Percentiles rank a stretch among this genome's conserved stretches.
Conservation (phyloP, 495 filamentous ascomycete species). For the Daldinia childiae region DNA sequence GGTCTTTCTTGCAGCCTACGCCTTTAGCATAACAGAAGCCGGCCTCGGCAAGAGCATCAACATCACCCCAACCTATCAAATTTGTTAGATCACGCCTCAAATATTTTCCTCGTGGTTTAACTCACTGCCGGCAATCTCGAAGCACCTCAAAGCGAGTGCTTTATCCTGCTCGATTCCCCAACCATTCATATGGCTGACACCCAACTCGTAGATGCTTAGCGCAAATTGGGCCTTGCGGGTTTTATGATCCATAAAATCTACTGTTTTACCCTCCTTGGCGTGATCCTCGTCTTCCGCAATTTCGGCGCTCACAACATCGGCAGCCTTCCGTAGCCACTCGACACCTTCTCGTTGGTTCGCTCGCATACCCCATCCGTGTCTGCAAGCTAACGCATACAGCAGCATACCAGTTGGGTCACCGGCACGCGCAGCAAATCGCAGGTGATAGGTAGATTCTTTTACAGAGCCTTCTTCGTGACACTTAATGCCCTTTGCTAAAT, state of each 20-base stretch:
- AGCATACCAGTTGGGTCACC: slow-evolving; percentile 93
- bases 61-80: slow-evolving; percentile 84
- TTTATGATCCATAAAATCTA: slow-evolving; percentile 74
- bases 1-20: slow-evolving; percentile 89
- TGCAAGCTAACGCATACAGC: slow-evolving; percentile 91
- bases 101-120: slow-evolving; percentile 19
- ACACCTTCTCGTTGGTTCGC: slow-evolving; percentile 89
- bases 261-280: slow-evolving; percentile 67
- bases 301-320: slow-evolving; percentile 83
- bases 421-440: slow-evolving; percentile 86
- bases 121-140: slow-evolving; percentile 91
- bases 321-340: slow-evolving; percentile 88
- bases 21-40: slow-evolving; percentile 90
- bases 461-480: slow-evolving; percentile 85
- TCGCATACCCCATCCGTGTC: slow-evolving; percentile 99
- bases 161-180: slow-evolving; percentile 98
- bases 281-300: slow-evolving; percentile 80
- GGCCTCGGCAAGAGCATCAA: slow-evolving; percentile 87
- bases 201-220: slow-evolving; percentile 92
- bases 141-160: slow-evolving; percentile 84
- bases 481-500: slow-evolving; percentile 86
- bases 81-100: slow-evolving; percentile 35
- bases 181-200: slow-evolving; percentile 96
- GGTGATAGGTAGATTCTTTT: slow-evolving; percentile 93
- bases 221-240: slow-evolving; percentile 90